A percentile compares a stretch with the other conserved stretches of the same genome.
Conservation (phyloP, 2,329 filamentous ascomycete genomes). For the Cryphonectria parasitica region DNA sequence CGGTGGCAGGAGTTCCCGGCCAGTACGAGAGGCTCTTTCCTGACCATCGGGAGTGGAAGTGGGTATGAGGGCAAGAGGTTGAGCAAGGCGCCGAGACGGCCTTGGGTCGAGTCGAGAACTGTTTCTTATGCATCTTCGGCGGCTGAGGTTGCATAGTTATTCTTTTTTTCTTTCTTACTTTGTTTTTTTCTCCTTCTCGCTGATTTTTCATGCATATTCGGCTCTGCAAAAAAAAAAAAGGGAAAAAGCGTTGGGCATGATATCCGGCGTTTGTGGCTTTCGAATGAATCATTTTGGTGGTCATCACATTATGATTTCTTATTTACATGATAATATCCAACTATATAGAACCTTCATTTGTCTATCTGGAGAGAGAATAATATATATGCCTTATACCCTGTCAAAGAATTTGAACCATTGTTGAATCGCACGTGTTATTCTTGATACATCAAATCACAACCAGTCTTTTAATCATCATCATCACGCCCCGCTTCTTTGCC, state of each 20-base stretch:
- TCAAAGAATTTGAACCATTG: too few relatives aligned
- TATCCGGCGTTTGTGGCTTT: not conserved
- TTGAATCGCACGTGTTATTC: too few relatives aligned
- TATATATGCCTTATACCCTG: not conserved
- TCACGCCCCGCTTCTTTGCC: not conserved
- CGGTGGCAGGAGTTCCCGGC: constrained; percentile 30
- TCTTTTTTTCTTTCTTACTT: not conserved
- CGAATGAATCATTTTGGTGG: not conserved
- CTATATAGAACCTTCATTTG: not conserved
- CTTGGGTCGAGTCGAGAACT: constrained; percentile 27
- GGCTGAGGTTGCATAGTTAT: not conserved
- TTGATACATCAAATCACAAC: too few relatives aligned
- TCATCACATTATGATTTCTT: not conserved
- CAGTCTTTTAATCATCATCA: not conserved
- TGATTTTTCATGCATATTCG: not conserved
- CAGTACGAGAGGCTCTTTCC: constrained; percentile 23
- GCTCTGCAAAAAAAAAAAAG: not conserved
- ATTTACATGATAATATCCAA: not conserved
- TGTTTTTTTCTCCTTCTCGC: not conserved
- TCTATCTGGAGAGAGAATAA: not conserved
- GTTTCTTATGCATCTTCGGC: constrained; percentile 23
- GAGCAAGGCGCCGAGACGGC: constrained; percentile 26
- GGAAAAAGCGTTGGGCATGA: not conserved
- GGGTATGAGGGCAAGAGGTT: constrained; percentile 27
- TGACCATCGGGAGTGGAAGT: constrained; percentile 14